A percentile compares a stretch with the other conserved stretches of the same genome.
Conservation (phyloP, 225 moss, liverwort and hornwort species). For the Climacium dendroides region DNA sequence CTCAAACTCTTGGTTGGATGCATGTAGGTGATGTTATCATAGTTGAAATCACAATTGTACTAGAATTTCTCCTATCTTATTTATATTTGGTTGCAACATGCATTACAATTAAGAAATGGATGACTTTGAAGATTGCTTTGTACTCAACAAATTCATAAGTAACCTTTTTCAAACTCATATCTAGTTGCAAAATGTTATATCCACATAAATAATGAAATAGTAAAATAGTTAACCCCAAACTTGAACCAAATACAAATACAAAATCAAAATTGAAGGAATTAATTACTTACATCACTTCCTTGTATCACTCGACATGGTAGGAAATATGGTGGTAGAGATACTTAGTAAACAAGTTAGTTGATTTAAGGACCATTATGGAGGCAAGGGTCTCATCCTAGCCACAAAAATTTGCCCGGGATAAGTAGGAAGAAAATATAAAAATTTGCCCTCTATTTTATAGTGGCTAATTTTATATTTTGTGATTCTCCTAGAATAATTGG, state of each 20-base stretch:
- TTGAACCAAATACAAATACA: neutral
- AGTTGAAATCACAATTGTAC: accelerated
- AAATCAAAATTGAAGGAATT: neutral
- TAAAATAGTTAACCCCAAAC: accelerated
- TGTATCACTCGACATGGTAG: accelerated
- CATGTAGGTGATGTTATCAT: neutral
- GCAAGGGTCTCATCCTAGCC: accelerated
- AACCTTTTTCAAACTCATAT: neutral
- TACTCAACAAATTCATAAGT: neutral
- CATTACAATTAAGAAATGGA: accelerated
- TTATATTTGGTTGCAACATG: neutral
- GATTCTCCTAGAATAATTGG: accelerated
- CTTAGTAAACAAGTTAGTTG: neutral
- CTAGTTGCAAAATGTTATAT: neutral
- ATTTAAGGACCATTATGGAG: no score
- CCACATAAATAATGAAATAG: accelerated
- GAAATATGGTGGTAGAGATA: neutral
- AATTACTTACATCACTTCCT: neutral
- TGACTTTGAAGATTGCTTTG: accelerated
- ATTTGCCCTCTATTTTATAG: neutral
- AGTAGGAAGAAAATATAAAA: neutral
- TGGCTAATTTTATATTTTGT: neutral
- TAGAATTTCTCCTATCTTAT: neutral
- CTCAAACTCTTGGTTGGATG: neutral
- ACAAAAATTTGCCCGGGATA: accelerated